Evolutionary conservation across 169 alveolate species (phyloP).

Genomic region (Eimeria sp.): DNA sequence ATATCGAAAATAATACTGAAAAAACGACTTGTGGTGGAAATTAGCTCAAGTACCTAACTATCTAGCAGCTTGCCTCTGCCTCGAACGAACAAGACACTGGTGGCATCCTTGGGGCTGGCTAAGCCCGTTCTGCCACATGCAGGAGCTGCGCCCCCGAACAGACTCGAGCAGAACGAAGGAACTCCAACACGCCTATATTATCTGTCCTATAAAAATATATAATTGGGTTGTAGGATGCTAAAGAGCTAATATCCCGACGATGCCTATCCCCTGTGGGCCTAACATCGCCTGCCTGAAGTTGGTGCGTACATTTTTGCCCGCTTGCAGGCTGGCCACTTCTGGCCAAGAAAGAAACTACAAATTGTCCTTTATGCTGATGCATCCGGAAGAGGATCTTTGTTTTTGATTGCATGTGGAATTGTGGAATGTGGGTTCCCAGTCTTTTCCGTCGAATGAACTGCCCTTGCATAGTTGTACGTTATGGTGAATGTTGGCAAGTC

Average conservation of each 20-base stretch:
- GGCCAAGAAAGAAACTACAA: background rate
- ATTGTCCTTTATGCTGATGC: background rate
- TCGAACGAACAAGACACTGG: slow-evolving; percentile 9
- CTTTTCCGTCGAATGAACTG: background rate
- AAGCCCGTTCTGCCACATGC: background rate
- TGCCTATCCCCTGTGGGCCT: background rate
- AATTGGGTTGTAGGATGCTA: background rate
- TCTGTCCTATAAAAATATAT: background rate
- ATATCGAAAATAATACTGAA: background rate
- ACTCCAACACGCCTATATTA: background rate
- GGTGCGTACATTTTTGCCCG: background rate
- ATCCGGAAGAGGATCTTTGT: background rate
- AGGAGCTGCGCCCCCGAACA: background rate
- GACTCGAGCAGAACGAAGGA: background rate
- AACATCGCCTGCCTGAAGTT: background rate
- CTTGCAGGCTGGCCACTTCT: background rate
- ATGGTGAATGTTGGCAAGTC: no score
- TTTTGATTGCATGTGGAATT: background rate
- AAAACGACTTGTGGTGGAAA: background rate
- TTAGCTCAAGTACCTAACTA: slow-evolving; percentile 20
- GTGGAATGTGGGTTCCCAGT: no score
- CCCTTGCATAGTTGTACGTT: no score
- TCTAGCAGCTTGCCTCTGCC: background rate
- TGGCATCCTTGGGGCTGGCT: slow-evolving; percentile 5
- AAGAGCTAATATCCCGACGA: background rate